phyloP scores from a whole-genome alignment of 2,329 filamentous ascomycete genomes.

The Colletotrichum scovillei region DNA sequence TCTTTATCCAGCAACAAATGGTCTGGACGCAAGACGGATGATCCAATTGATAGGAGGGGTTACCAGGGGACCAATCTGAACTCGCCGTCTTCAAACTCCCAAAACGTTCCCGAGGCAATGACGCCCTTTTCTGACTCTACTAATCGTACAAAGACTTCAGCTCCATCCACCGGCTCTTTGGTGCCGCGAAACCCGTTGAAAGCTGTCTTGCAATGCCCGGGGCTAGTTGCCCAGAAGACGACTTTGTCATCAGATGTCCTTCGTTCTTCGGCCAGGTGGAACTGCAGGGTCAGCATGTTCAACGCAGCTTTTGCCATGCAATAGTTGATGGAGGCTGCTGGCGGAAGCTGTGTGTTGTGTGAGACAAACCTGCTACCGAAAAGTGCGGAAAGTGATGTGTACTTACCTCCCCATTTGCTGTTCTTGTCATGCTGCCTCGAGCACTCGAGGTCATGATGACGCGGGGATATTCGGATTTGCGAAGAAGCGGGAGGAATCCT shows the following conservation, averaged over 20 bases:
- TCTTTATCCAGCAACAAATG: neutral
- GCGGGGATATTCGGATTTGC: neutral
- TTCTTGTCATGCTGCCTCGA: neutral
- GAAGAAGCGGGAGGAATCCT: neutral
- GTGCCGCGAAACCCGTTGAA: neutral
- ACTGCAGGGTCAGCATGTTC: neutral
- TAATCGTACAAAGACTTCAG: neutral
- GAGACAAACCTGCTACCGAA: no score
- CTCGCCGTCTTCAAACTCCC: neutral
- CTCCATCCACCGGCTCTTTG: neutral
- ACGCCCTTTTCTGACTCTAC: neutral
- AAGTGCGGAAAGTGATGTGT: neutral
- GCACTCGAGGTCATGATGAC: neutral
- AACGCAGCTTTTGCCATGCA: neutral
- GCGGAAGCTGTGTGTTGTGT: neutral
- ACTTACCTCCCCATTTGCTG: neutral
- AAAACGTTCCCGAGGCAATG: neutral
- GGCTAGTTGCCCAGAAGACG: neutral
- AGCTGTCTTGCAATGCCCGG: slow-evolving; percentile 6
- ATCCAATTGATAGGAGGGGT: neutral
- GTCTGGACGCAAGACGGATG: neutral
- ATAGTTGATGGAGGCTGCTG: neutral
- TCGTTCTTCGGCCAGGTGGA: neutral
- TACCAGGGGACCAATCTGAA: neutral
- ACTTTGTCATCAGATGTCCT: neutral